Conservation (phyloP, 371 early-diverging fungal genomes). For the Apophysomyces sp. region DNA sequence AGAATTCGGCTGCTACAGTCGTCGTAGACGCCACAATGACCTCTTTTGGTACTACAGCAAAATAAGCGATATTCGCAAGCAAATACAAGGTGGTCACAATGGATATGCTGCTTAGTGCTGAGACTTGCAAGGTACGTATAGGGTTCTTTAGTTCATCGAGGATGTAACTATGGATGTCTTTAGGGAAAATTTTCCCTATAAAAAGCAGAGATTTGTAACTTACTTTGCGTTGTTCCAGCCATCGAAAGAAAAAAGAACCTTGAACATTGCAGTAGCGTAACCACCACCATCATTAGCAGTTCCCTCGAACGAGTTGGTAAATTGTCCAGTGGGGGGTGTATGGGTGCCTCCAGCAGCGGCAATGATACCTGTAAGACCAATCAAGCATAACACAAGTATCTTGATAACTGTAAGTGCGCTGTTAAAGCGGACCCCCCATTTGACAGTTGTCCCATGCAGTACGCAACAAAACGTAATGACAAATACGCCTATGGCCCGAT, state of each 20-base stretch:
- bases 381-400: conserved; percentile 11
- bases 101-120: conserved; percentile 21
- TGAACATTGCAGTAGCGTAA: conserved; percentile 25
- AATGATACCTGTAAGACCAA: conserved; percentile 18
- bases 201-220: neutral
- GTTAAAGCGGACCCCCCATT: conserved; percentile 13
- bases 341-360: conserved; percentile 10
- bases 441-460: conserved; percentile 6
- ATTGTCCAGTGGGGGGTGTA: conserved; percentile 1
- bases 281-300: conserved; percentile 10
- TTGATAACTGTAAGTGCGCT: conserved; percentile 10
- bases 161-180: conserved; percentile 14
- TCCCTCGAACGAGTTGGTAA: conserved; percentile 13
- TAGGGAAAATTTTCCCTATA: neutral
- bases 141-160: conserved; percentile 35
- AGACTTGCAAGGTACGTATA: conserved; percentile 24
- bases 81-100: conserved; percentile 24
- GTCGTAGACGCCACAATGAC: conserved; percentile 16
- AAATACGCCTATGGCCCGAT: conserved; percentile 14
- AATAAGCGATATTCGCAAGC: conserved; percentile 37
- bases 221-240: conserved; percentile 27
- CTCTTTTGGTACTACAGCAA: conserved; percentile 30
- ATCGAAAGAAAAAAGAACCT: conserved; percentile 24
- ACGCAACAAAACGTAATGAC: conserved; percentile 10
- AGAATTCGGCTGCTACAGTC: conserved; percentile 34